These are phyloP conservation scores for Brassica carinata DNA, from an alignment of 345 rosid genomes.

Conservation along the genomic window DNA sequence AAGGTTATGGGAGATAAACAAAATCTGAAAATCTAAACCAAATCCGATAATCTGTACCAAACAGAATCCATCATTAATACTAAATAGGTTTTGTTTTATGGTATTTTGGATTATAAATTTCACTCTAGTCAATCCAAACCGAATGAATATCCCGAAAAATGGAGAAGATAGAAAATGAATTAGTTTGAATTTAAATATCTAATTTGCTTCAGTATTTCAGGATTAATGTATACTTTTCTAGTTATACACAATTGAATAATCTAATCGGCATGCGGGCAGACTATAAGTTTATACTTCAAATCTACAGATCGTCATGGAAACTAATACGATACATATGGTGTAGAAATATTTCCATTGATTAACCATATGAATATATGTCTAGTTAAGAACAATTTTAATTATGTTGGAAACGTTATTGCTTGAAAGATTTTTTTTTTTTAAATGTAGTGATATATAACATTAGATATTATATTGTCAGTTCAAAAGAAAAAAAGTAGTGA, in stretches of 20 bases:
- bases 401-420: constrained; percentile 6
- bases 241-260: not conserved
- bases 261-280: not conserved
- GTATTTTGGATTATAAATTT: no score
- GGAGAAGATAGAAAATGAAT: no score
- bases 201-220: not conserved
- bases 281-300: not conserved
- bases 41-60: no score
- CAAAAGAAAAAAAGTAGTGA: not conserved
- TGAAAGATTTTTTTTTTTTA: no score
- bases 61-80: no score
- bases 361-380: not conserved
- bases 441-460: no score
- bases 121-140: no score
- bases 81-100: no score
- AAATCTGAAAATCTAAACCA: no score
- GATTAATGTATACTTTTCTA: not conserved
- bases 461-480: no score
- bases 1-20: no score
- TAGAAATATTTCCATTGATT: not conserved
- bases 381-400: not conserved
- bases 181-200: not conserved
- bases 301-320: not conserved
- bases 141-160: no score
- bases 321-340: not conserved